A percentile compares a stretch with the other conserved stretches of the same genome.
Conservation (phyloP, 129 eudicot genomes). For the Scalesia atractyloides region DNA sequence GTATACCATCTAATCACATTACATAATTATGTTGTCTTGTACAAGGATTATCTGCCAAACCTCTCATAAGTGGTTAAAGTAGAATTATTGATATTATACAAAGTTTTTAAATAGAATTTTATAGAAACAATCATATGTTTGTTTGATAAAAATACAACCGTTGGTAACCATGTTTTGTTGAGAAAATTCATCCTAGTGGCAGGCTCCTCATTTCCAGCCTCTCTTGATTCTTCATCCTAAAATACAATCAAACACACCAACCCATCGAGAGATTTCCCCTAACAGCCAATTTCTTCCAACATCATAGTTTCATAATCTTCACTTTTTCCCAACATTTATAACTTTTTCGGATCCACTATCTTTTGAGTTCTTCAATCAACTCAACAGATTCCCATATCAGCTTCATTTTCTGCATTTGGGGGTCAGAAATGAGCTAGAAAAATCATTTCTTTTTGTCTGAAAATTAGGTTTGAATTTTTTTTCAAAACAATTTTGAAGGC, state of each 20-base stretch:
- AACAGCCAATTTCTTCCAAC: slow-evolving; percentile 19
- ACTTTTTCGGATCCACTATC: slow-evolving; percentile 10
- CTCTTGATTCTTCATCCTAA: slow-evolving; percentile 11
- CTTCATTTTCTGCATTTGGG: slow-evolving; percentile 35
- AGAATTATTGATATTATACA: no score
- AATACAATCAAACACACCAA: slow-evolving; percentile 16
- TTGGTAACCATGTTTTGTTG: slow-evolving; percentile 12
- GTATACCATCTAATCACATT: no score
- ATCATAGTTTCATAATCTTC: slow-evolving; percentile 21
- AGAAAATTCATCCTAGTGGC: slow-evolving; percentile 12
- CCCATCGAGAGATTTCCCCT: slow-evolving; percentile 10
- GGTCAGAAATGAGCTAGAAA: slow-evolving; percentile 40
- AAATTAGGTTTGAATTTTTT: slow-evolving; percentile 28
- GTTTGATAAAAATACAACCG: slow-evolving; percentile 10
- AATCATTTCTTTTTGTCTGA: slow-evolving; percentile 41
- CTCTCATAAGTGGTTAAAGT: no score
- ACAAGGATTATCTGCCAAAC: no score
- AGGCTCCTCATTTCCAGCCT: slow-evolving; percentile 5
- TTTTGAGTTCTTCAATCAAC: slow-evolving; percentile 26
- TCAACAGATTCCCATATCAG: slow-evolving; percentile 22
- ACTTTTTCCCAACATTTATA: slow-evolving; percentile 31
- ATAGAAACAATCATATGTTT: not conserved
- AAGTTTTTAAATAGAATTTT: not conserved
- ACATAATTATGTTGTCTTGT: no score
- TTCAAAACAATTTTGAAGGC: slow-evolving; percentile 35